These are phyloP conservation scores for Hymenoscyphus repandus DNA, from an alignment of 2,329 filamentous ascomycete genomes.

Conservation along the genomic window DNA sequence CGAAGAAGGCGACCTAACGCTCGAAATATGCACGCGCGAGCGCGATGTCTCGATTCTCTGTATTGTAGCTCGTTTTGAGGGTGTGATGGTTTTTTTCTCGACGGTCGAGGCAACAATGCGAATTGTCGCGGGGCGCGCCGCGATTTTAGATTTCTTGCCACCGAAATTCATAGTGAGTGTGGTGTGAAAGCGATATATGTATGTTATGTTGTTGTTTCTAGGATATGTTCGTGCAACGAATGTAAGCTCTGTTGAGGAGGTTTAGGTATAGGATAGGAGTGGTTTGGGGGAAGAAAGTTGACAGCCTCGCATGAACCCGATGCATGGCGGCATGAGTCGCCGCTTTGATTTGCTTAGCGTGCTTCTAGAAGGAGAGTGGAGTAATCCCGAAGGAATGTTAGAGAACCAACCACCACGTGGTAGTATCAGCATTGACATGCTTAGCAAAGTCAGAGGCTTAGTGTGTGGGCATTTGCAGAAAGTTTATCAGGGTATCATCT, in stretches of 20 bases:
- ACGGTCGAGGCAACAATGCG: slow-evolving; percentile 7
- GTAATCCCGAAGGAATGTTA: neutral
- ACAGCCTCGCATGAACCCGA: neutral
- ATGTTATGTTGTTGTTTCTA: neutral
- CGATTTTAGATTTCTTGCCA: slow-evolving; percentile 11
- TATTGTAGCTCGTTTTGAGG: neutral
- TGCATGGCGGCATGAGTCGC: neutral
- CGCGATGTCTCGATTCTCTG: too few relatives aligned
- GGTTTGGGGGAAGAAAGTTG: neutral
- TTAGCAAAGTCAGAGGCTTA: too few relatives aligned
- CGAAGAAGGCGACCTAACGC: neutral
- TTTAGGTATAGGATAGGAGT: neutral
- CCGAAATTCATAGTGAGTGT: slow-evolving; percentile 1
- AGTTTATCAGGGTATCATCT: neutral
- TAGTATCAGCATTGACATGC: too few relatives aligned
- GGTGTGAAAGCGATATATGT: neutral
- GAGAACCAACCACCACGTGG: neutral
- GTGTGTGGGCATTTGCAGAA: too few relatives aligned
- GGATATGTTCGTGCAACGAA: neutral
- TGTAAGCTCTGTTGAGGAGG: neutral
- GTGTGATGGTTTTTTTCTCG: slow-evolving; percentile 7
- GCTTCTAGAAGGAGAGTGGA: neutral
- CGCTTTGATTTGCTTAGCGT: neutral
- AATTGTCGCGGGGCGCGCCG: slow-evolving; percentile 11
- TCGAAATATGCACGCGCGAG: neutral